phyloP scores from a whole-genome alignment of 305 asterid species.

The Solanum hybrid region DNA sequence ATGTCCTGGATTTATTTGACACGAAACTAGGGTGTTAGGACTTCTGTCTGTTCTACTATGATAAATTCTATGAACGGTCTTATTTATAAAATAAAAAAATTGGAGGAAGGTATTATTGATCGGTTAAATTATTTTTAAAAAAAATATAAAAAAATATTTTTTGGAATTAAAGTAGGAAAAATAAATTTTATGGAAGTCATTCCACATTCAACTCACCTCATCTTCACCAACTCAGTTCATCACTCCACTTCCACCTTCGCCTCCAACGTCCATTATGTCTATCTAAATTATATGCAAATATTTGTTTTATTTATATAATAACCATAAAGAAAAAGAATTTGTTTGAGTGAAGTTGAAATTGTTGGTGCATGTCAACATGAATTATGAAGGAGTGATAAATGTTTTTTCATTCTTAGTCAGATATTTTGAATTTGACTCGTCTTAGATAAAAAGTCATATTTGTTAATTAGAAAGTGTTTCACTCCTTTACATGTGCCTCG shows the following conservation, averaged over 20 bases:
- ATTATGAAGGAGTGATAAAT: neutral
- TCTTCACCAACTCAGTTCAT: neutral
- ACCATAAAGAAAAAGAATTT: no score
- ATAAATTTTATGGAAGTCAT: neutral
- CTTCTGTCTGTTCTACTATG: neutral
- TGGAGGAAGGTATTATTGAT: no score
- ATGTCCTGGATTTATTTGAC: neutral
- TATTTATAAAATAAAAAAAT: no score
- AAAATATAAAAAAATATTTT: no score
- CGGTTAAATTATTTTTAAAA: no score
- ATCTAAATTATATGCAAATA: no score
- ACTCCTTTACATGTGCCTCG: neutral
- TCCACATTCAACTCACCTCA: neutral
- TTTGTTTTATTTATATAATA: no score
- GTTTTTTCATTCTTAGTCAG: no score
- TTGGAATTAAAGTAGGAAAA: no score
- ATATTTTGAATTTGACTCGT: neutral
- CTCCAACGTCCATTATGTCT: neutral
- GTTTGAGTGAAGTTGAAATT: neutral
- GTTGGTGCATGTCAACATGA: neutral
- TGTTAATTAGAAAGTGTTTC: no score
- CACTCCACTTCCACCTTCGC: neutral
- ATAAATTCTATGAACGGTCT: no score
- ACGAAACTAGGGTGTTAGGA: neutral
- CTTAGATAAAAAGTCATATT: no score